phyloP scores from a whole-genome alignment of 768 basidiomycete genomes.

The Cystofilobasidium capitatum region DNA sequence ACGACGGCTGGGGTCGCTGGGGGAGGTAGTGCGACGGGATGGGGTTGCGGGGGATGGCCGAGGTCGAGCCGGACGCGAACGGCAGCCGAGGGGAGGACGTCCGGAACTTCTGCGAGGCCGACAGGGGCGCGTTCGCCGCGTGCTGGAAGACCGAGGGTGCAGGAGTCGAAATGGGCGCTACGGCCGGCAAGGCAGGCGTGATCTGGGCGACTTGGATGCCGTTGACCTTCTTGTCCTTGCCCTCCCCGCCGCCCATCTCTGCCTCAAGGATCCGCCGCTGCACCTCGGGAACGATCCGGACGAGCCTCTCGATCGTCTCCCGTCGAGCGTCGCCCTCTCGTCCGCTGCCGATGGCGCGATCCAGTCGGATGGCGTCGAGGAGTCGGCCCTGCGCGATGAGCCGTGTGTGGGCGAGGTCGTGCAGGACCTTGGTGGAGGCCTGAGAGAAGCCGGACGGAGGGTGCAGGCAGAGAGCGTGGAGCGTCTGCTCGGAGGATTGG shows the following conservation, averaged over 20 bases:
- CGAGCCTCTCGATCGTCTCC: conserved; percentile 61
- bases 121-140: conserved; percentile 15
- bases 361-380: conserved; percentile 63
- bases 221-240: background rate
- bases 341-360: conserved; percentile 47
- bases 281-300: conserved; percentile 52
- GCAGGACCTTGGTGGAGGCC: conserved; percentile 48
- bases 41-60: background rate
- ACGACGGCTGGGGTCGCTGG: background rate
- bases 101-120: conserved; percentile 20
- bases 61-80: background rate
- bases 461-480: conserved; percentile 53
- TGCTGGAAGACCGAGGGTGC: background rate
- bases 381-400: conserved; percentile 64
- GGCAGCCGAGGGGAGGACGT: conserved; percentile 22
- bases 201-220: conserved; percentile 8
- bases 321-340: conserved; percentile 46
- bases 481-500: conserved; percentile 51
- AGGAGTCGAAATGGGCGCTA: background rate
- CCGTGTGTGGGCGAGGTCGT: conserved; percentile 69
- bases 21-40: background rate
- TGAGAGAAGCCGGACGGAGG: conserved; percentile 48
- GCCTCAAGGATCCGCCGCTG: conserved; percentile 57
- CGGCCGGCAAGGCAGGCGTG: background rate
- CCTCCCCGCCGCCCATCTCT: conserved; percentile 44